Evolutionary conservation across 2,329 filamentous ascomycete species (phyloP).

Genomic region (Seiridium cupressi): DNA sequence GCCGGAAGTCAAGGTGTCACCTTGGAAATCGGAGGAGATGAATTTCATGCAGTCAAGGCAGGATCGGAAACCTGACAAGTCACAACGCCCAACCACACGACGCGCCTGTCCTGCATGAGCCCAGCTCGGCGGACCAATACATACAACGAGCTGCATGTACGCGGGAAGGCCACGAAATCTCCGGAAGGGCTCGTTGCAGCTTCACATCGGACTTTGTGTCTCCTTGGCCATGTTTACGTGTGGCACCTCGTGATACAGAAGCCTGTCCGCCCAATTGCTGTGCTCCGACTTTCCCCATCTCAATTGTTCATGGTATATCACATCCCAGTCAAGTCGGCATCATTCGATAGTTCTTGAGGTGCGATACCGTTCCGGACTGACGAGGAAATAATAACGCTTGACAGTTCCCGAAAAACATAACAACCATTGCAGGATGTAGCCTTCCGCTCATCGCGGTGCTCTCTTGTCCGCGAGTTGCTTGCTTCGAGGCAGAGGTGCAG

Average conservation of each 20-base stretch:
- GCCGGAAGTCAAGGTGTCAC: neutral
- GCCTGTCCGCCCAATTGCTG: neutral
- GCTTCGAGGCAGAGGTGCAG: neutral
- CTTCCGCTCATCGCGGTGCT: neutral
- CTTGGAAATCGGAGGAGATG: too few relatives aligned
- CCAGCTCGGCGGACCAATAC: conserved; percentile 8
- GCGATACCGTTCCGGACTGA: neutral
- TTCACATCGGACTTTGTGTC: conserved; percentile 14
- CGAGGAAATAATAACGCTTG: too few relatives aligned
- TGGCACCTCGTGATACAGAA: neutral
- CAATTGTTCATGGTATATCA: neutral
- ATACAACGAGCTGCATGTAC: neutral
- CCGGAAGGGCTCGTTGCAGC: conserved; percentile 25
- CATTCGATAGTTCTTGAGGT: neutral
- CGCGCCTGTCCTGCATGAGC: neutral
- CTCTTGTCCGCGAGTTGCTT: neutral
- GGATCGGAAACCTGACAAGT: neutral
- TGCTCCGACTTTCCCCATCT: neutral
- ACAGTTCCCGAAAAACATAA: too few relatives aligned
- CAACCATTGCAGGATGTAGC: too few relatives aligned
- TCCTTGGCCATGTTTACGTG: neutral
- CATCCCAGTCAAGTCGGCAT: neutral
- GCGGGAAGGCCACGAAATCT: conserved; percentile 24
- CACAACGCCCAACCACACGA: neutral
- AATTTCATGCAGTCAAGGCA: neutral